Evolutionary conservation across 257 asterid species (phyloP).

Genomic region (Lantana camara): DNA sequence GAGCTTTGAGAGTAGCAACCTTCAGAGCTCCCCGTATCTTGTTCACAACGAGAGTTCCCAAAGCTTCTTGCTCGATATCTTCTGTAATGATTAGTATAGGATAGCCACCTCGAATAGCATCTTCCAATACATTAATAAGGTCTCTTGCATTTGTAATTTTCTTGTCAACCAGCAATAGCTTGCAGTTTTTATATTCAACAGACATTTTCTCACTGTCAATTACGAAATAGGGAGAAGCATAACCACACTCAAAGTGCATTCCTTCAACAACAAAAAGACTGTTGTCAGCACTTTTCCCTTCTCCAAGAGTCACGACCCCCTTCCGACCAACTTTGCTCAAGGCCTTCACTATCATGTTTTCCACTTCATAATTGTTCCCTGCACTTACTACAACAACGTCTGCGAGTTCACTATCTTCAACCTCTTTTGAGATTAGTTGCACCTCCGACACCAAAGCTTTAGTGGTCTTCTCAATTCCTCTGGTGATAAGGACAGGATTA

Average conservation of each 20-base stretch:
- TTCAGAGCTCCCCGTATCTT: slow-evolving; percentile 84
- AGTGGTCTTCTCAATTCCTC: slow-evolving; percentile 58
- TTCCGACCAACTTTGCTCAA: slow-evolving; percentile 94
- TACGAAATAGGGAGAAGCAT: slow-evolving; percentile 85
- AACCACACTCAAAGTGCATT: slow-evolving; percentile 98
- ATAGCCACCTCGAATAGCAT: slow-evolving; percentile 84
- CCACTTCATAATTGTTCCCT: slow-evolving; percentile 92
- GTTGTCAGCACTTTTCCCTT: slow-evolving; percentile 97
- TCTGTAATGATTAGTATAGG: slow-evolving; percentile 90
- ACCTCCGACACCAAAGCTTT: slow-evolving; percentile 61
- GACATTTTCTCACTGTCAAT: slow-evolving; percentile 93
- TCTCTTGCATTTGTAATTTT: slow-evolving; percentile 94
- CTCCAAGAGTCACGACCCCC: slow-evolving; percentile 97
- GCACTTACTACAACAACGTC: slow-evolving; percentile 99
- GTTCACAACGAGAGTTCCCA: too few relatives aligned
- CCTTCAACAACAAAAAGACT: slow-evolving; percentile 90
- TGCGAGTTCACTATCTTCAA: slow-evolving; percentile 92
- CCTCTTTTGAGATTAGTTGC: slow-evolving; percentile 61
- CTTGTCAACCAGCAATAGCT: slow-evolving; percentile 91
- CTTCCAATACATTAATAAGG: slow-evolving; percentile 75
- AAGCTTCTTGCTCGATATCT: slow-evolving; percentile 97
- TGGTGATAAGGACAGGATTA: slow-evolving; percentile 58
- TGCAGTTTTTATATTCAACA: slow-evolving; percentile 92
- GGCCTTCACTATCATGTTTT: slow-evolving; percentile 94
- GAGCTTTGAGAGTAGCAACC: slow-evolving; percentile 96